Conservation (phyloP, 768 basidiomycete genomes). For the Coprinellus micaceus region DNA sequence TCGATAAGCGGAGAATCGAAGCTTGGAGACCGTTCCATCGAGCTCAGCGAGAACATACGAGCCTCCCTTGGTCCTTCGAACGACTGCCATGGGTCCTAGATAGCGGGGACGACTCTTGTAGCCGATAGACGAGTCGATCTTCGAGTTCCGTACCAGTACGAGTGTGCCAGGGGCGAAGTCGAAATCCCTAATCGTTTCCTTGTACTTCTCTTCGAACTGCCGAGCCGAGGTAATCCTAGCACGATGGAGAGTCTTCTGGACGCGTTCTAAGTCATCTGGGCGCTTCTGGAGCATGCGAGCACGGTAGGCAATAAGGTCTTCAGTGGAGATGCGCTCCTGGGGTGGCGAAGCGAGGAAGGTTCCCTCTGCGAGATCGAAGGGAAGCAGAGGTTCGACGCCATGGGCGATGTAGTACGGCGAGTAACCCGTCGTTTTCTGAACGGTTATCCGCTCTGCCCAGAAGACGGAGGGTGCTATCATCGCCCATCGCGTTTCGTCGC, state of each 20-base stretch:
- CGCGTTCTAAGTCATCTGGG: conserved; percentile 17
- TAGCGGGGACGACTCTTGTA: conserved; percentile 32
- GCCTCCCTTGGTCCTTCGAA: conserved; percentile 23
- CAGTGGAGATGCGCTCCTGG: conserved; percentile 4
- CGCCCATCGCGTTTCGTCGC: conserved; percentile 30
- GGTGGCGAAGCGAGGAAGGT: conserved; percentile 11
- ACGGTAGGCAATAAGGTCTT: conserved; percentile 19
- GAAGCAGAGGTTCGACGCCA: conserved; percentile 30
- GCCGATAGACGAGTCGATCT: conserved; percentile 24
- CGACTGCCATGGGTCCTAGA: conserved; percentile 34
- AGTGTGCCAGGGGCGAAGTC: too few relatives aligned
- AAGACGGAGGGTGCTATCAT: conserved; percentile 20
- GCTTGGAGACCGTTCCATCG: conserved; percentile 24
- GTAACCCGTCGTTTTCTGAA: conserved; percentile 26
- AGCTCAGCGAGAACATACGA: conserved; percentile 29
- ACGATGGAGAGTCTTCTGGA: conserved; percentile 15
- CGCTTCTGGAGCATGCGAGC: conserved; percentile 22
- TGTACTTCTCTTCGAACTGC: conserved; percentile 23
- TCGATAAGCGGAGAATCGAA: conserved; percentile 14
- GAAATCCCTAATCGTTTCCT: conserved; percentile 15
- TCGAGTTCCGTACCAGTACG: conserved; percentile 32
- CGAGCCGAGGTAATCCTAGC: conserved; percentile 7
- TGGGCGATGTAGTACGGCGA: conserved; percentile 33
- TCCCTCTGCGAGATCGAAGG: conserved; percentile 24
- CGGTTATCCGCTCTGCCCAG: conserved; percentile 31